Evolutionary conservation across 2,329 filamentous ascomycete genomes (phyloP), one percentile per base, ranked within the genome.

Genomic region (Ceratocystis papillata): DNA sequence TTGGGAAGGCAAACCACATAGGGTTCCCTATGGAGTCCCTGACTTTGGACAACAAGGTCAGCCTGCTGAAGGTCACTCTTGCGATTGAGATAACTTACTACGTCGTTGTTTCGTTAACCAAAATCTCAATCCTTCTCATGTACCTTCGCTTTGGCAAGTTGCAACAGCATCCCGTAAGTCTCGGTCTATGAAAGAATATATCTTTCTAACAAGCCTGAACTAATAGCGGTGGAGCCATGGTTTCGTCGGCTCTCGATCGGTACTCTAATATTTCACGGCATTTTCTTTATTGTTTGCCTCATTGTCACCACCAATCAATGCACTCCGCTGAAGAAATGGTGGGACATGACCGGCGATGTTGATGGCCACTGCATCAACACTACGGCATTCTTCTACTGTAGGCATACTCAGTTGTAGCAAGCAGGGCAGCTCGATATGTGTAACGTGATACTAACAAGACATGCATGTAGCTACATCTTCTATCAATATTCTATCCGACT

Each of bases 401-500:
- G 33, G 33, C 33, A 37, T 37, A 37, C 8, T 12, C 33, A 10
- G 8, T 3, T 37, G 33, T 8, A 37, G 10, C 33, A 37, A 37
- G 33, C 1, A 37, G 33, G 33, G 8, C 33, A 37, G 33, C 33
- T 37, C 33, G 8, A 10, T 37, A 1, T 10, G 53, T 33, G 53
- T 57, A 17, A 57, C 28, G 17, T 33, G 25, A 57, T 17, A n/a
- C 15, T 57, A 17, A 57, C 17, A 28, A 25, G 6, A 15, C 10
- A 30, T 28, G 8, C 30, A 7, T 12, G 15, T 65, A 77, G 75
- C 75, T 61, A 78, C 77, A 0, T 77, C 76, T 7, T 71, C 71
- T 20, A 75, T 77, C 69, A 80, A 80, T 69, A 80, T 81, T 46
- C 6, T 79, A 5, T 76, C 79, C 2, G 79, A 81, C 66, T 67